phyloP scores from a whole-genome alignment of 257 asterid genomes.

The Misopates orontium region DNA sequence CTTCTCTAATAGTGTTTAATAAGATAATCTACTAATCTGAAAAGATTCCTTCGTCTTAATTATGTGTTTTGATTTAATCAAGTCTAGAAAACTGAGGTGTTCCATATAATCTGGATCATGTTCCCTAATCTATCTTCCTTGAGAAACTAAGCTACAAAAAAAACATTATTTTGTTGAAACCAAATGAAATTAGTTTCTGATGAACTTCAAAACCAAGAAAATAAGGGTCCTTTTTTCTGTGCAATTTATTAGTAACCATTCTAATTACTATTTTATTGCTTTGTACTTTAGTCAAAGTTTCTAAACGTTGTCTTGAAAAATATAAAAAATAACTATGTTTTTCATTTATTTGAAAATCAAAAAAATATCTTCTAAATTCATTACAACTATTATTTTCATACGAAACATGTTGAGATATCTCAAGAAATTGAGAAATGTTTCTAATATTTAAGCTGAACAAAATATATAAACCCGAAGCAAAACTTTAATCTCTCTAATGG shows the following conservation, averaged over 20 bases:
- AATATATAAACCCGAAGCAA: too few relatives aligned
- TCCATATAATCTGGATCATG: conserved; percentile 43
- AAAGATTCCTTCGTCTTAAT: conserved; percentile 28
- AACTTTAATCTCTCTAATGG: too few relatives aligned
- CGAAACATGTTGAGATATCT: too few relatives aligned
- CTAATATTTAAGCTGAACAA: too few relatives aligned
- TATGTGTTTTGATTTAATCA: conserved; percentile 7
- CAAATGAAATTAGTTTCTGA: neutral
- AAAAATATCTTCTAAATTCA: too few relatives aligned
- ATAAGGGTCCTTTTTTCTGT: neutral
- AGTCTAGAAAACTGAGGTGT: conserved; percentile 21
- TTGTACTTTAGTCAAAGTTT: neutral
- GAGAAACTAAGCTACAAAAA: conserved; percentile 1
- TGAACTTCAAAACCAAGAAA: conserved; percentile 6
- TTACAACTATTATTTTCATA: too few relatives aligned
- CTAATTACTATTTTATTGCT: neutral
- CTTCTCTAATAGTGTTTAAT: neutral
- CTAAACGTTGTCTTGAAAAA: too few relatives aligned
- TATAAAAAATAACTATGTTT: too few relatives aligned
- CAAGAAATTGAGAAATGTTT: too few relatives aligned
- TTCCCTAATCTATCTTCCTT: conserved; percentile 28
- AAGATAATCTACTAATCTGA: conserved; percentile 17
- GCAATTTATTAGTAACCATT: neutral
- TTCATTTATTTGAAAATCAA: too few relatives aligned
- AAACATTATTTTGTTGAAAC: neutral